Percentiles rank a stretch among this genome's conserved stretches.
phyloP scores from a whole-genome alignment of 805 yeast species.

The Cyberlindnera nakhonratchasimensis region DNA sequence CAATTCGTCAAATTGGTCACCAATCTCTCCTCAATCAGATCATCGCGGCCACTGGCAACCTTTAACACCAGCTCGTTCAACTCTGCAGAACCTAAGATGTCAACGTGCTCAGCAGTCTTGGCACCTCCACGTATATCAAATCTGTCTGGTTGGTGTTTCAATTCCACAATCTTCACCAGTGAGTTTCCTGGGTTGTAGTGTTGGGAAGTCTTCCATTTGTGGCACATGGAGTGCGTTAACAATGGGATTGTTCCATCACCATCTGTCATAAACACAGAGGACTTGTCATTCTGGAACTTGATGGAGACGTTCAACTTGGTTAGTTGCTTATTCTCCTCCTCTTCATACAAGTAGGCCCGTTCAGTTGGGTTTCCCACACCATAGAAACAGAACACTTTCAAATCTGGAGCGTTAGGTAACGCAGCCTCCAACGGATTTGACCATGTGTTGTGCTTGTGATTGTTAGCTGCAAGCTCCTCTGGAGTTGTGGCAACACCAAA shows the following conservation, averaged over 20 bases:
- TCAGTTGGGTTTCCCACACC: constrained; percentile 98
- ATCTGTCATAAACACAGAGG: constrained; percentile 79
- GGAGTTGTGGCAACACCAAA: constrained; percentile 65
- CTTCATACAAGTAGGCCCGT: constrained; percentile 82
- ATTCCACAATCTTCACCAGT: constrained; percentile 78
- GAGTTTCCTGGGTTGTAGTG: constrained; percentile 77
- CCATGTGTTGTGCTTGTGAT: constrained; percentile 80
- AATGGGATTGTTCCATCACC: constrained; percentile 96
- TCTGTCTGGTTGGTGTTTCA: constrained; percentile 88
- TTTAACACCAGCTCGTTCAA: constrained; percentile 79
- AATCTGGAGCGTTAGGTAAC: constrained; percentile 88
- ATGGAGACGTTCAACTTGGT: constrained; percentile 67
- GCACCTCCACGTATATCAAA: constrained; percentile 97
- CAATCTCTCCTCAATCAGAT: constrained; percentile 54
- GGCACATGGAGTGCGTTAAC: constrained; percentile 85
- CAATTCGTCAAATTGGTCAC: constrained; percentile 61
- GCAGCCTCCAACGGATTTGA: constrained; percentile 91
- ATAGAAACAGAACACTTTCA: constrained; percentile 85
- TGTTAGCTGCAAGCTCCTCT: constrained; percentile 59
- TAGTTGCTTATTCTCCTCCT: constrained; percentile 51
- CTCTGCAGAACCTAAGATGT: constrained; percentile 89
- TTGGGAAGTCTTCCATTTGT: constrained; percentile 76
- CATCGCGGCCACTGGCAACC: constrained; percentile 81
- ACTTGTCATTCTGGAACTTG: constrained; percentile 51
- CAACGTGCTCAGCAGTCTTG: constrained; percentile 96